These are phyloP conservation scores for Erythrobasidium hasegawianum DNA, from an alignment of 1,284 basidiomycete genomes.

Conservation along the genomic window DNA sequence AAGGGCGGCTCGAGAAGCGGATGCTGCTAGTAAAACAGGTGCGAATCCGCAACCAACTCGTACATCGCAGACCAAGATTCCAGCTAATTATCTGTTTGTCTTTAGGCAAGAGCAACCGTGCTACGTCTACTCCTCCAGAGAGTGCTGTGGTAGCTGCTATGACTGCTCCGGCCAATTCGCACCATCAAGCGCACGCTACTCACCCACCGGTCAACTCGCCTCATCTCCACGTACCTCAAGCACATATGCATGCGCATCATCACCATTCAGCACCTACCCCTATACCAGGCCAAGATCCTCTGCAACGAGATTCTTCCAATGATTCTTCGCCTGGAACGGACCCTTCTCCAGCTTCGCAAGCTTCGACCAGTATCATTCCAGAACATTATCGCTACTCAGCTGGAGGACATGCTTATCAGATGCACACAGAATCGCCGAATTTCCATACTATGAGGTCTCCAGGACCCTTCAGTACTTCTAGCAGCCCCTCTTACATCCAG, in stretches of 20 bases:
- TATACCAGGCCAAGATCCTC: too few species aligned
- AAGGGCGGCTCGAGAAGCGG: constrained; percentile 7
- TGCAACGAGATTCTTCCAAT: neutral
- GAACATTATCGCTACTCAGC: constrained; percentile 20
- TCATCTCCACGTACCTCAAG: constrained; percentile 14
- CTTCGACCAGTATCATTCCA: constrained; percentile 25
- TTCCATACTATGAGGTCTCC: neutral
- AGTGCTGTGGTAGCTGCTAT: neutral
- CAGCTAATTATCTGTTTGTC: too few species aligned
- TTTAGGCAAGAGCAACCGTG: constrained; percentile 1
- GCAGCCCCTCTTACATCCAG: constrained; percentile 27
- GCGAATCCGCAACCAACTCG: too few species aligned
- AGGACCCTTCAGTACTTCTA: constrained; percentile 23
- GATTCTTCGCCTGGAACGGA: constrained; percentile 19
- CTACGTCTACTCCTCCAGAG: constrained; percentile 29
- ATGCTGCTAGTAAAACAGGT: neutral
- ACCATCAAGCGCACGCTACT: constrained; percentile 2
- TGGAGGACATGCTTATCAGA: neutral
- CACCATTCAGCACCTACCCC: neutral
- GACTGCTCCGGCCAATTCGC: neutral
- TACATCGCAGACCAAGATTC: too few species aligned
- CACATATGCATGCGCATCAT: neutral
- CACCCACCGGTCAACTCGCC: neutral
- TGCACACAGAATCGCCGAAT: neutral
- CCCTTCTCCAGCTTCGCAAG: constrained; percentile 25